Evolutionary conservation across 139 green algal species (phyloP), one percentile per base, ranked within the genome.

Genomic region (Gonium pectorale): DNA sequence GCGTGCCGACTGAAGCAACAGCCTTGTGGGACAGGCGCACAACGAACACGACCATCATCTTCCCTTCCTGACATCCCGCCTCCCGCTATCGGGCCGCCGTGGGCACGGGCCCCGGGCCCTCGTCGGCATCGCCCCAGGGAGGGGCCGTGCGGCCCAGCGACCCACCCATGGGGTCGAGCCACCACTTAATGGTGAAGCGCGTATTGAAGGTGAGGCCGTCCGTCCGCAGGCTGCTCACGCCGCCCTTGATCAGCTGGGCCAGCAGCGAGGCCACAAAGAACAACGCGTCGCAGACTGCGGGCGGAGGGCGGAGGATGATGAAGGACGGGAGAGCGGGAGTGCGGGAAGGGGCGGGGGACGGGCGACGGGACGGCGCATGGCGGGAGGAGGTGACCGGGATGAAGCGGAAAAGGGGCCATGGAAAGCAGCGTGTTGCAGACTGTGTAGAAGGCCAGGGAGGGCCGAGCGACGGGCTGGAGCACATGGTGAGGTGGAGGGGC

Each of bases 181-280:
- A 79, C 70, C 70, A 79, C 49, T 22, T 5, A 31, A 56, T n/a
- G 17, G 13, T 19, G 46, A 15, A 46, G 38, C 56, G 11, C 17
- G 31, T 43, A 31, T 40, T 60, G 43, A 60, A 27, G 27, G 46
- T 35, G 19, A 79, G 31, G 49, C 70, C 70, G 46, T 64, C 46
- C 4, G 46, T n/a, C 11, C 70, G 49, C 70, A 66, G 19, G n/a
- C 33, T 44, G 8, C 22, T 49, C 4, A 79, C 15, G 31, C 46
- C 70, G 8, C 46, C 49, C 5, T 29, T 46, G 33, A 66, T 54
- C 49, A 79, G 44, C 70, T 66, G 70, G 49, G 49, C 64, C 49
- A 79, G 46, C 46, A 79, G 70, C 22, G 17, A 49, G 49, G 31
- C 29, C 15, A 5, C 49, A 49, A 79, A 79, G 70, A 79, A 79